A percentile compares a stretch with the other conserved stretches of the same genome.
These are phyloP conservation scores for Cochlearia excelsa DNA, from an alignment of 345 rosid genomes.

Conservation along the genomic window DNA sequence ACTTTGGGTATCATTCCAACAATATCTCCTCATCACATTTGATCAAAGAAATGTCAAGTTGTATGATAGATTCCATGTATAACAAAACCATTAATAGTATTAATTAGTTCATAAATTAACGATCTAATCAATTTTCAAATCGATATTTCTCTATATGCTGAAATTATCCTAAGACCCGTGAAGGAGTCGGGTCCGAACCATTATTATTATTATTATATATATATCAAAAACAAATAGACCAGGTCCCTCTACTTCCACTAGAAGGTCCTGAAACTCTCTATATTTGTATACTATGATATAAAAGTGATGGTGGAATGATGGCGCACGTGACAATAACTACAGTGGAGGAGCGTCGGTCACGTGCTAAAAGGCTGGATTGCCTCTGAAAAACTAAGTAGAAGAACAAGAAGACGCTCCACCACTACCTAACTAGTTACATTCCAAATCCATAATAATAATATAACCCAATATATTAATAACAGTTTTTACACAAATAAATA, in stretches of 20 bases:
- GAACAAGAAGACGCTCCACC: slow-evolving; percentile 45
- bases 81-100: too few relatives aligned
- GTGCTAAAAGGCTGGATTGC: slow-evolving; percentile 58
- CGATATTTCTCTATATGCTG: too few relatives aligned
- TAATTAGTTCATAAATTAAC: too few relatives aligned
- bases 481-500: too few relatives aligned
- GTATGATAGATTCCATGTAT: too few relatives aligned
- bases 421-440: slow-evolving; percentile 29
- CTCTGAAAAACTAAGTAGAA: slow-evolving; percentile 17
- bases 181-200: too few relatives aligned
- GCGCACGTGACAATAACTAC: slow-evolving; percentile 56
- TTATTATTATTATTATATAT: neutral
- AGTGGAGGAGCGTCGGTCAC: slow-evolving; percentile 77
- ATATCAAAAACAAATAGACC: slow-evolving; percentile 17
- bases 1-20: too few relatives aligned
- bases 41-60: too few relatives aligned
- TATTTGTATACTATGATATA: neutral
- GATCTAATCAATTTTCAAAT: too few relatives aligned
- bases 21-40: too few relatives aligned
- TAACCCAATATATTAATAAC: neutral
- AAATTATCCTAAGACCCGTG: too few relatives aligned
- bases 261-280: slow-evolving; percentile 24
- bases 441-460: slow-evolving; percentile 23
- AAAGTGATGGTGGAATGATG: slow-evolving; percentile 49
- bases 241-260: slow-evolving; percentile 29